Percentiles rank a stretch among this genome's conserved stretches.
phyloP scores from a whole-genome alignment of 2,329 filamentous ascomycete genomes.

The Beauveria scarabaeidicola region DNA sequence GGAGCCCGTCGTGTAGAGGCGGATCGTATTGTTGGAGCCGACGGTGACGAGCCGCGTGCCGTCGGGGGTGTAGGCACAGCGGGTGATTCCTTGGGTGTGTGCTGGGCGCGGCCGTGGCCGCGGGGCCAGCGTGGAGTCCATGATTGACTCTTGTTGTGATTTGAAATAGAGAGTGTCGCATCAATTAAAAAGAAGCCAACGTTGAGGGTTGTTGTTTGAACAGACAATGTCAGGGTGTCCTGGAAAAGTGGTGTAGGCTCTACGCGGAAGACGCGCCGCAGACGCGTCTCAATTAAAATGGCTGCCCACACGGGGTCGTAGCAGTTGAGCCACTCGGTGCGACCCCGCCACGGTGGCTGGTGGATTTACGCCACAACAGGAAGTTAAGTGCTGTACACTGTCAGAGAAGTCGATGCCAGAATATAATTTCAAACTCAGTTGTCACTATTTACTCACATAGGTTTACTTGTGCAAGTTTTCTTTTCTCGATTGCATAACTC shows the following conservation, averaged over 20 bases:
- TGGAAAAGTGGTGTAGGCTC: neutral
- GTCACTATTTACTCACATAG: too few relatives aligned
- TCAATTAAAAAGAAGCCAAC: neutral
- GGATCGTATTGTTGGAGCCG: slow-evolving; percentile 86
- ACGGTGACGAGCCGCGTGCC: slow-evolving; percentile 82
- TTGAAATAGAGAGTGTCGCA: neutral
- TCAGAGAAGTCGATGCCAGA: too few relatives aligned
- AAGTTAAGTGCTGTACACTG: neutral
- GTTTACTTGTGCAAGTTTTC: too few relatives aligned
- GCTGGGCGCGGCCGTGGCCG: slow-evolving; percentile 58
- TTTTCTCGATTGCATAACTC: too few relatives aligned
- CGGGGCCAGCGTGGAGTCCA: slow-evolving; percentile 24
- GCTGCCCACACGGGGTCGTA: neutral
- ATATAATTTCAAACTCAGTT: too few relatives aligned
- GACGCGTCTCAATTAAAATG: slow-evolving; percentile 11
- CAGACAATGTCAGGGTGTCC: neutral
- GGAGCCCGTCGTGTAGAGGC: slow-evolving; percentile 83
- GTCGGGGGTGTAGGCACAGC: slow-evolving; percentile 81
- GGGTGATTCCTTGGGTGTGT: slow-evolving; percentile 79
- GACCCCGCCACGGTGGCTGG: neutral
- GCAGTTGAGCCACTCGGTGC: neutral
- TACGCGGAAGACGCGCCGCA: slow-evolving; percentile 8
- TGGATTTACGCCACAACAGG: neutral
- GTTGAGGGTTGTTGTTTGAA: neutral
- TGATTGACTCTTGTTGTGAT: neutral